phyloP scores from a whole-genome alignment of 2,329 filamentous ascomycete species.

The Diaporthe sp. region DNA sequence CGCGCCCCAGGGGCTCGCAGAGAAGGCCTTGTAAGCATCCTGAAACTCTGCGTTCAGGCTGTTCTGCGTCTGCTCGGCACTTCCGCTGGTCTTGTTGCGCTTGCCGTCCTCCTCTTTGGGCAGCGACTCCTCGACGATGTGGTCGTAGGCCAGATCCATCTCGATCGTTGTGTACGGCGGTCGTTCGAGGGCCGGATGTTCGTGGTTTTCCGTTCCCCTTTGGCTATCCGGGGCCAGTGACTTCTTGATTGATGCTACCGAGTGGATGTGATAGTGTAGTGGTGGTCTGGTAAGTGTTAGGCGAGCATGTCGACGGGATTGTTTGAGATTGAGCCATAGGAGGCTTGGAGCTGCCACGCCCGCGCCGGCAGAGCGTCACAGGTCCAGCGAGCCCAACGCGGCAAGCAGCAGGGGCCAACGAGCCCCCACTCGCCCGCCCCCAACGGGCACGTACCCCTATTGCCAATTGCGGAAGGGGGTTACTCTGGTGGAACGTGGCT shows the following conservation, averaged over 20 bases:
- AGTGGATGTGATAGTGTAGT: background rate
- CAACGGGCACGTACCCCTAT: background rate
- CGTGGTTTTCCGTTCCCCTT: background rate
- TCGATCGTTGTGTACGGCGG: constrained; percentile 35
- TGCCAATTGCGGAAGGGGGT: background rate
- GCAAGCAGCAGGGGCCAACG: constrained; percentile 15
- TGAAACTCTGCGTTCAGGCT: constrained; percentile 90
- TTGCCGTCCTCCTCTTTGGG: constrained; percentile 68
- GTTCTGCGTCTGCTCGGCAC: constrained; percentile 59
- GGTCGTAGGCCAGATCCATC: constrained; percentile 98
- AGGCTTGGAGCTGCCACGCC: constrained; percentile 4
- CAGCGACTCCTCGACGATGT: constrained; percentile 88
- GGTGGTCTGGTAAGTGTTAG: background rate
- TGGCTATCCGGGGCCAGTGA: constrained; percentile 9
- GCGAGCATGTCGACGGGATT: background rate
- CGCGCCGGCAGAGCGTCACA: constrained; percentile 23
- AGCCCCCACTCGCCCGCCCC: constrained; percentile 5
- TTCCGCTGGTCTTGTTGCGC: constrained; percentile 53
- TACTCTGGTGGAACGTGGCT: background rate
- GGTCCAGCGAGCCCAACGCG: constrained; percentile 1
- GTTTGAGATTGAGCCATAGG: constrained; percentile 3
- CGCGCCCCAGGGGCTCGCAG: constrained; percentile 90
- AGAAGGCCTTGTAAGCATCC: constrained; percentile 95
- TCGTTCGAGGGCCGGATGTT: constrained; percentile 1
- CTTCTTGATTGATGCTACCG: background rate